Base-by-base conservation (phyloP, 2,329 filamentous ascomycete genomes). In the Colletotrichum falcatum region DNA sequence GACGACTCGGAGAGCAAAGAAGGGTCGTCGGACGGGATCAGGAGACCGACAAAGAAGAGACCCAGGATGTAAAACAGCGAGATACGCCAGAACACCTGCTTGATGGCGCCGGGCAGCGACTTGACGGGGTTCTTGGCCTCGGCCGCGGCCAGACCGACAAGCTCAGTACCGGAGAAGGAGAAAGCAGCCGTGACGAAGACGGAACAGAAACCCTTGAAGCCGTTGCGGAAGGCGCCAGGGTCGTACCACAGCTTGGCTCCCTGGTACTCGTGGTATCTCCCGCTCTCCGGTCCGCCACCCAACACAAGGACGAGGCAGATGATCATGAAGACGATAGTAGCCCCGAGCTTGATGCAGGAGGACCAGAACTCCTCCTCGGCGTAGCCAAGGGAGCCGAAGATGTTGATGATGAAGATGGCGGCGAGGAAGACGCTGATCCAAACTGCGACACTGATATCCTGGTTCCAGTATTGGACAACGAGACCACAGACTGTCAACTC, bases 81-180 rank as follows among this genome's bases (percentile, higher is more conserved):
- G 73, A 86, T 84, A 76, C 84, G 83, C 84, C 84, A 86, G 73
- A 86, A 86, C 33, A 86, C 92, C 80, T 95, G 93, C 83, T 94
- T 95, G 75, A 94, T 89, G 2, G 94, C 93, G 20, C 89, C 91
- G 0, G 94, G 94, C 0, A 97, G 86, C 0, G 90, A 88, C 77
- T 92, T 90, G 72, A 89, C 86, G 0, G 91, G 91, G 76, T 92
- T 92, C 7, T 80, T 81, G 0, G 90, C 88, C 80, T 93, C 91
- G 9, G 91, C 91, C 2, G 91, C 91, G 5, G 90, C 90, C 6
- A 93, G 86, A 76, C 91, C 91, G 53, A 92, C 90, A 6, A 91
- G 81, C 77, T 92, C 91, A 0, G 90, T 91, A 9, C 90, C 90
- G 1, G 89, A 86, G 74, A 91, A 92, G 49, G 90, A 84, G 76